Evolutionary conservation across 2,329 filamentous ascomycete genomes (phyloP).

Genomic region (Pseudohalonectria lignicola): DNA sequence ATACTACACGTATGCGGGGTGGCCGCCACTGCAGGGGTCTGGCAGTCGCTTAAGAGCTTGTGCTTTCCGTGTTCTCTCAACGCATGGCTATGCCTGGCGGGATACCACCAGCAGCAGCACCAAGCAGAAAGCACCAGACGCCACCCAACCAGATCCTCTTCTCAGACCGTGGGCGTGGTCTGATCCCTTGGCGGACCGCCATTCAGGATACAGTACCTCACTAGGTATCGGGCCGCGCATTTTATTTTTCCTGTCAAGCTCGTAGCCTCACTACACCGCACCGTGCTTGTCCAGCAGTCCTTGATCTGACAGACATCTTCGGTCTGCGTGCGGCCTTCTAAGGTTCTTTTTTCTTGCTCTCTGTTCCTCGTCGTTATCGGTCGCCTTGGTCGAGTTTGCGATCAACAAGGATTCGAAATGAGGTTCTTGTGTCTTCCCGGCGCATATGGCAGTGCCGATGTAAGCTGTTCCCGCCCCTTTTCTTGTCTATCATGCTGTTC

Average conservation of each 20-base stretch:
- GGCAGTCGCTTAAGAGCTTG: slow-evolving; percentile 2
- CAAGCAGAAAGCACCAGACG: not conserved
- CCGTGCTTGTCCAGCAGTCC: not conserved
- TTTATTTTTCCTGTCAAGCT: not conserved
- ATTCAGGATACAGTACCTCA: too few relatives aligned
- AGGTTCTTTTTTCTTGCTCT: too few relatives aligned
- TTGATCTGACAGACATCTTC: not conserved
- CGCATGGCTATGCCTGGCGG: not conserved
- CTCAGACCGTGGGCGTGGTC: too few relatives aligned
- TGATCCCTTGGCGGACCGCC: too few relatives aligned
- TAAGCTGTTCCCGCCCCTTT: too few relatives aligned
- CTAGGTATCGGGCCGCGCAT: too few relatives aligned
- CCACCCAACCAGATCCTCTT: not conserved
- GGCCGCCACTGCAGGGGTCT: not conserved
- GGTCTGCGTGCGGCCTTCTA: not conserved
- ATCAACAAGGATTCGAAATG: slow-evolving; percentile 28
- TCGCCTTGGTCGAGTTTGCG: too few relatives aligned
- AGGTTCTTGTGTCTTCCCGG: slow-evolving; percentile 46
- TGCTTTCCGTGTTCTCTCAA: not conserved
- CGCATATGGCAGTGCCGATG: slow-evolving; percentile 44
- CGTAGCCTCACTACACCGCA: not conserved
- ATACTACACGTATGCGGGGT: slow-evolving; percentile 2
- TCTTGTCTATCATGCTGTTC: slow-evolving; percentile 2
- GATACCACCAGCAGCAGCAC: not conserved
- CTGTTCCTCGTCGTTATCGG: too few relatives aligned